phyloP scores from a whole-genome alignment of 176 grass and related monocot species.

The Typha latifolia region DNA sequence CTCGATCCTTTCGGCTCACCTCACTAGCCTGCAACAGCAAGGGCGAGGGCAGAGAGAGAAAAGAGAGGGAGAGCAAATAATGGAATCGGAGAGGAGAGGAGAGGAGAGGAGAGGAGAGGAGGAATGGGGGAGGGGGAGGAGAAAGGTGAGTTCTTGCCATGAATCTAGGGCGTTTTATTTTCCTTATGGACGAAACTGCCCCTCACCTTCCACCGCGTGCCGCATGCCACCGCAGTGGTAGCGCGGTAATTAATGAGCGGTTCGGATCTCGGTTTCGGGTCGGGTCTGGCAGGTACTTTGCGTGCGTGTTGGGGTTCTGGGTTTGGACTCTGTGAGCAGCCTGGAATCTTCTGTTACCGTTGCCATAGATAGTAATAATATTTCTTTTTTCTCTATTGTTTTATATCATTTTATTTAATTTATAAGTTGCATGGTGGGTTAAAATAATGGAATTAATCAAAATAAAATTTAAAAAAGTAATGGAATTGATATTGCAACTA shows the following conservation, averaged over 20 bases:
- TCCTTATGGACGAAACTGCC: slow-evolving; percentile 45
- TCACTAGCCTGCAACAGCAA: not conserved
- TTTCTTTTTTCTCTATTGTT: no score
- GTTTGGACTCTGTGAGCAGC: not conserved
- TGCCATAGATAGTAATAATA: no score
- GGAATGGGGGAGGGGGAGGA: slow-evolving; percentile 20
- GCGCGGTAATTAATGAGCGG: not conserved
- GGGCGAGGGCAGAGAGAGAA: slow-evolving; percentile 1
- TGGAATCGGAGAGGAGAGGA: not conserved
- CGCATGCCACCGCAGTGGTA: not conserved
- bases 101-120: slow-evolving; percentile 5
- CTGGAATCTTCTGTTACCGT: not conserved
- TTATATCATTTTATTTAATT: not conserved
- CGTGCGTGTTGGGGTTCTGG: not conserved
- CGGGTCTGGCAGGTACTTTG: not conserved
- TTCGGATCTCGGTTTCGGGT: not conserved
- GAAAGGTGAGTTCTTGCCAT: slow-evolving; percentile 22
- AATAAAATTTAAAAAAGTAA: not conserved
- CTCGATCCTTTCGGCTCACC: slow-evolving; percentile 1
- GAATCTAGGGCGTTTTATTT: slow-evolving; percentile 34
- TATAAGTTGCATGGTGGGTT: not conserved
- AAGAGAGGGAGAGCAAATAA: slow-evolving; percentile 19
- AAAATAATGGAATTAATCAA: not conserved
- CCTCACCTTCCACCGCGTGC: slow-evolving; percentile 13
- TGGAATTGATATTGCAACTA: slow-evolving; percentile 5